Base-by-base conservation (phyloP, 495 filamentous ascomycete genomes). In the Aspergillus taichungensis region DNA sequence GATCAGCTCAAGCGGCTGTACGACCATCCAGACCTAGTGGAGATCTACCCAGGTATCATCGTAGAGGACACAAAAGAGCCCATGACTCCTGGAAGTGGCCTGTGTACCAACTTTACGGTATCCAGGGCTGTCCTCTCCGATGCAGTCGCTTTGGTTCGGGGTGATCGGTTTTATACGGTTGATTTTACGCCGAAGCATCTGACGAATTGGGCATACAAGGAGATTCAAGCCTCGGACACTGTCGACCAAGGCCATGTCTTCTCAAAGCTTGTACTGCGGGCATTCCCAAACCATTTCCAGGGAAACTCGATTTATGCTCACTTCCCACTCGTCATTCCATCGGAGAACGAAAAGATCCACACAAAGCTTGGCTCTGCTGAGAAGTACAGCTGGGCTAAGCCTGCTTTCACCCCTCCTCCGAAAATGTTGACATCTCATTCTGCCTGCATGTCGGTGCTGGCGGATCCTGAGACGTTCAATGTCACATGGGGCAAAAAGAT, bases 61-160 rank as follows among this genome's bases (percentile, higher is more conserved):
- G 83, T 88, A 8, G 88, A 95, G 59, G 82, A 87, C 54, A 76
- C 81, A 24, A 95, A 94, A 59, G 62, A 74, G 34, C 71, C 83
- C 1, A 80, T 85, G 70, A 62, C 73, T 0, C 87, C 88, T 4
- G 88, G 87, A 40, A 85, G 86, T 38, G 88, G 88, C 40, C 78
- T 95, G 34, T 80, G 82, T 40, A 84, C 87, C 6, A 83, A 83
- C 18, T 95, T 80, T 64, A 94, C 88, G 10, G 83, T 86, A 39
- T 89, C 85, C 2, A 78, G 86, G 49, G 84, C 84, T 1, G 83
- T 95, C 42, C 71, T 95, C 5, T 90, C 86, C 0, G 89, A 95
- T 59, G 89, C 89, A 2, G 84, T 89, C 6, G 79, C 80, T 32
- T 66, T 94, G n/a, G 87, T 94, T 32, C 77, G 89, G 30, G 85